phyloP scores from a whole-genome alignment of 192 early-diverging fungal genomes.

The Backusella sp. region DNA sequence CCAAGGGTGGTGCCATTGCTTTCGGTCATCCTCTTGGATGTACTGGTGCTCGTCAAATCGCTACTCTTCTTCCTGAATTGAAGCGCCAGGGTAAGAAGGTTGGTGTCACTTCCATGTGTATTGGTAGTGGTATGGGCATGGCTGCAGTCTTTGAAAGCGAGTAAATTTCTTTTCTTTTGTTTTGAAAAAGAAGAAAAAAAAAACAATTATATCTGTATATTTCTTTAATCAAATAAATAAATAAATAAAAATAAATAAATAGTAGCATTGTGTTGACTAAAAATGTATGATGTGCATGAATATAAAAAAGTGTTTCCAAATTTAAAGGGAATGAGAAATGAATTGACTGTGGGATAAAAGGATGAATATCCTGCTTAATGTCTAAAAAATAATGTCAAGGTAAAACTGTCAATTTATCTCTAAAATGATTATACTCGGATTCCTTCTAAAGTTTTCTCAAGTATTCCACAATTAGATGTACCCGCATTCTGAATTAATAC shows the following conservation, averaged over 20 bases:
- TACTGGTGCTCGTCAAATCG: constrained; percentile 96
- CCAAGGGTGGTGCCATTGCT: constrained; percentile 97
- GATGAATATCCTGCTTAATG: too few species aligned
- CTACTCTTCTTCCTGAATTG: constrained; percentile 93
- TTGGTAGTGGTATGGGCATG: constrained; percentile 85
- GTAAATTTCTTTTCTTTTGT: constrained; percentile 14
- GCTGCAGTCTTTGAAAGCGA: constrained; percentile 82
- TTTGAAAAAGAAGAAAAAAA: background rate
- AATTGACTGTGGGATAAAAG: too few species aligned
- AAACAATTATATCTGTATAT: background rate
- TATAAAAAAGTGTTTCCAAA: too few species aligned
- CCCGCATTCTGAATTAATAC: too few species aligned
- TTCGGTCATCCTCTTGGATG: constrained; percentile 91
- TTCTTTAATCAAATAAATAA: constrained; percentile 2
- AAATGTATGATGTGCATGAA: too few species aligned
- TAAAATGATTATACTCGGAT: too few species aligned
- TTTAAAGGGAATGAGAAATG: too few species aligned
- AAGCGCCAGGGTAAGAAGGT: constrained; percentile 81
- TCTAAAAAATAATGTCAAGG: too few species aligned
- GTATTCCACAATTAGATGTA: too few species aligned
- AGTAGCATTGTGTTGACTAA: too few species aligned
- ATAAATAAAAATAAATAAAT: background rate
- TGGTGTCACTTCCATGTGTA: constrained; percentile 90
- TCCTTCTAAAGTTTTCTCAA: too few species aligned
- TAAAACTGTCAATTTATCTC: too few species aligned